Evolutionary conservation across 768 basidiomycete species (phyloP).

Genomic region (Russula olivacea): DNA sequence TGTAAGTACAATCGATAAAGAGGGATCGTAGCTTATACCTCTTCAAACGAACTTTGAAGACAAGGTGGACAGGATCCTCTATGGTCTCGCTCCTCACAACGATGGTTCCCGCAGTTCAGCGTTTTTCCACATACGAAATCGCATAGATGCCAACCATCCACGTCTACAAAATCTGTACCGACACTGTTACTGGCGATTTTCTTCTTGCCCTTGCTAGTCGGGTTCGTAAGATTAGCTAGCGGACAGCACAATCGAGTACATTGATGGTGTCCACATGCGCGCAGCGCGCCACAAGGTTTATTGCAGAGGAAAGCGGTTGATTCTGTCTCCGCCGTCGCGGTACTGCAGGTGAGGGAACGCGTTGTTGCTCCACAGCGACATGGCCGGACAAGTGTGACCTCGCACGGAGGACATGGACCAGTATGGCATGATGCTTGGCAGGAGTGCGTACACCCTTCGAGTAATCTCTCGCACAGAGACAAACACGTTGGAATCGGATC

Average conservation of each 20-base stretch:
- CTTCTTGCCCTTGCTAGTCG: constrained; percentile 52
- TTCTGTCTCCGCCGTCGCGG: constrained; percentile 34
- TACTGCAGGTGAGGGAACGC: constrained; percentile 49
- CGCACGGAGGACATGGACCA: constrained; percentile 77
- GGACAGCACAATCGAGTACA: constrained; percentile 88
- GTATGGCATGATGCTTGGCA: constrained; percentile 70
- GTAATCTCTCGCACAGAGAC: constrained; percentile 58
- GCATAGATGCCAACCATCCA: constrained; percentile 74
- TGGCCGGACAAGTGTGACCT: constrained; percentile 58
- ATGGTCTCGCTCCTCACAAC: constrained; percentile 78
- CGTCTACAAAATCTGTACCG: constrained; percentile 47
- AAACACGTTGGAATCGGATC: constrained; percentile 79
- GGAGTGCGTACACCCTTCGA: constrained; percentile 62
- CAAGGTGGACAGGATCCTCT: constrained; percentile 77
- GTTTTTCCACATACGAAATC: constrained; percentile 72
- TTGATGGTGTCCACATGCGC: constrained; percentile 82
- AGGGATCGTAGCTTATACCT: constrained; percentile 43
- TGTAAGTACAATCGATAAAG: background rate
- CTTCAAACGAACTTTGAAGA: constrained; percentile 85
- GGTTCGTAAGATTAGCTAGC: constrained; percentile 54
- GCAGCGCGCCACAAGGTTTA: constrained; percentile 65
- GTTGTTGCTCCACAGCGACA: constrained; percentile 83
- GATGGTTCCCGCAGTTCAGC: constrained; percentile 71
- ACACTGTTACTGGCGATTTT: constrained; percentile 36
- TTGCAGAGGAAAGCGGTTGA: constrained; percentile 68